Conservation (phyloP, 2,329 filamentous ascomycete genomes). For the Parafenestella ontariensis region DNA sequence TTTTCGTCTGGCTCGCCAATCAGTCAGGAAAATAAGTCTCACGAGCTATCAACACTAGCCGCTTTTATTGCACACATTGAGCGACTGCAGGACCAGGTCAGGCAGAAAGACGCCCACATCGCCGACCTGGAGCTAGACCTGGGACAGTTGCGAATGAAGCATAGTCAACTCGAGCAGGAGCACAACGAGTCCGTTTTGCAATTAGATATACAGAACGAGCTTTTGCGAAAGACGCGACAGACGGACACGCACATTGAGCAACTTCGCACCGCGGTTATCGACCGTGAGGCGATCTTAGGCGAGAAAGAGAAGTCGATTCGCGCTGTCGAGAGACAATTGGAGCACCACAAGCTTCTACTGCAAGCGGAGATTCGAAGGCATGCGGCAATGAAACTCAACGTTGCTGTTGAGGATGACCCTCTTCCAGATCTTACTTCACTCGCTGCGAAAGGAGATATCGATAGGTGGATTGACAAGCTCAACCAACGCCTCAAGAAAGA, state of each 20-base stretch:
- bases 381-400: conserved; percentile 34
- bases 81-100: conserved; percentile 42
- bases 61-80: conserved; percentile 39
- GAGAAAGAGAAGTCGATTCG: conserved; percentile 42
- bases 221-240: conserved; percentile 34
- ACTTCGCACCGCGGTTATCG: conserved; percentile 36
- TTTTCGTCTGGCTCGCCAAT: conserved; percentile 33
- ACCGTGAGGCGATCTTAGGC: conserved; percentile 40
- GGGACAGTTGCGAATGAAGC: conserved; percentile 23
- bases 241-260: conserved; percentile 39
- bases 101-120: conserved; percentile 36
- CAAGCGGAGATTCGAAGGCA: conserved; percentile 51
- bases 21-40: conserved; percentile 18
- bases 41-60: conserved; percentile 32
- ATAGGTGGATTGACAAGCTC: conserved; percentile 44
- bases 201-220: conserved; percentile 36
- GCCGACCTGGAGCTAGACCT: conserved; percentile 31
- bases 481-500: conserved; percentile 41
- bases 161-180: conserved; percentile 30
- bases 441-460: conserved; percentile 42
- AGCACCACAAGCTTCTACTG: conserved; percentile 50
- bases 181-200: conserved; percentile 32
- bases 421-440: conserved; percentile 39
- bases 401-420: conserved; percentile 28
- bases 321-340: conserved; percentile 45